Percentiles rank a stretch among this genome's conserved stretches.
Conservation (phyloP, 352 stramenopile species). For the Phytopythium sindhum region DNA sequence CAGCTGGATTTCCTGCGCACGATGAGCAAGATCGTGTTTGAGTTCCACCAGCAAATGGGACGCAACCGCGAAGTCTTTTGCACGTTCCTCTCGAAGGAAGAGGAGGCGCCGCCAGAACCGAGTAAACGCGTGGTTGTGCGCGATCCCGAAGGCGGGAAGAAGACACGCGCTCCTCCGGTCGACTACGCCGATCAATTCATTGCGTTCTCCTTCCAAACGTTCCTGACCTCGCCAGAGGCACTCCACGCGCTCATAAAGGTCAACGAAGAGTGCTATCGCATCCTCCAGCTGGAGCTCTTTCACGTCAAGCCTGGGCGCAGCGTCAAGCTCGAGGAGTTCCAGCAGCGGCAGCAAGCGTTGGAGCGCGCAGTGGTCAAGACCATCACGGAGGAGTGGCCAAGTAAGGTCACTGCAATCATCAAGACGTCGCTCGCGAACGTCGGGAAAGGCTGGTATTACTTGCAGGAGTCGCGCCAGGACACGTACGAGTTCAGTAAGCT, state of each 20-base stretch:
- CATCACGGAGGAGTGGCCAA: conserved; percentile 81
- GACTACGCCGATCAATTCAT: conserved; percentile 88
- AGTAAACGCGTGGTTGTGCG: conserved; percentile 39
- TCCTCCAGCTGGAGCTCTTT: conserved; percentile 80
- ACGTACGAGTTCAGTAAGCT: conserved; percentile 89
- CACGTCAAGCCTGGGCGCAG: conserved; percentile 67
- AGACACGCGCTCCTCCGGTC: conserved; percentile 42
- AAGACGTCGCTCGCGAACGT: conserved; percentile 68
- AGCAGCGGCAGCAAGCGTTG: conserved; percentile 72
- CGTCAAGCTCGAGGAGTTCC: conserved; percentile 85
- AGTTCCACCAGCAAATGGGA: conserved; percentile 54
- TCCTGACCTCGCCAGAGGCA: conserved; percentile 75
- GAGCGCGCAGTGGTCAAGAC: conserved; percentile 72
- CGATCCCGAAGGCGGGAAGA: conserved; percentile 15
- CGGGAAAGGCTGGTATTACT: conserved; percentile 84
- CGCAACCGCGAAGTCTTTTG: conserved; percentile 62
- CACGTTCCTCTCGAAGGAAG: conserved; percentile 44
- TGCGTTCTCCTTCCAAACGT: conserved; percentile 84
- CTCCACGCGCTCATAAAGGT: conserved; percentile 74
- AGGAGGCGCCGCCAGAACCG: conserved; percentile 32
- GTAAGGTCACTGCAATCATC: conserved; percentile 66
- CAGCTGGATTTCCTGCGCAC: conserved; percentile 89
- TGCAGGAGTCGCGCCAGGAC: conserved; percentile 80
- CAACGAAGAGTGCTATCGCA: conserved; percentile 81
- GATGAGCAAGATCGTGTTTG: conserved; percentile 91